phyloP scores from a whole-genome alignment of 1,139 yeast genomes.

The Spathaspora sp. region DNA sequence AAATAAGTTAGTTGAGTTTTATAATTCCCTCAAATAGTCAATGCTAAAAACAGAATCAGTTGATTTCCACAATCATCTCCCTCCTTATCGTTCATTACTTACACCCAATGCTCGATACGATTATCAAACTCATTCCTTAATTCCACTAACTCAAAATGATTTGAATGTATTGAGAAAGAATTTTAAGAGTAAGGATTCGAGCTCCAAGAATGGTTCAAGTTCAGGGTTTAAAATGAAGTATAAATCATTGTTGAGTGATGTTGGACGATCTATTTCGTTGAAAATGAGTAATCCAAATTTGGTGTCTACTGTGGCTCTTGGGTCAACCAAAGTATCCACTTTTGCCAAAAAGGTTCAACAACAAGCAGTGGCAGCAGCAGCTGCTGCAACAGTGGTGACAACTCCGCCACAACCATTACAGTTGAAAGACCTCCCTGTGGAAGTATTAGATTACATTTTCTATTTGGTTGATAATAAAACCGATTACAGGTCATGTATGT shows the following conservation, averaged over 20 bases:
- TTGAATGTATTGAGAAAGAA: conserved; percentile 14
- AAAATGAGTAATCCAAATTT: conserved; percentile 20
- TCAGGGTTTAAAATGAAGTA: conserved; percentile 41
- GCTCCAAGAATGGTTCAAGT: conserved; percentile 2
- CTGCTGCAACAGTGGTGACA: conserved; percentile 3
- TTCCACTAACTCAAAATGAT: conserved; percentile 40
- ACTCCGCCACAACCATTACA: conserved; percentile 13
- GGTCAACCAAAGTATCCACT: not conserved
- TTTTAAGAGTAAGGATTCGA: conserved; percentile 10
- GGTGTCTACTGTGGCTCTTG: conserved; percentile 6
- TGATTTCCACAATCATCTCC: conserved; percentile 38
- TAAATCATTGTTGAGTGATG: conserved; percentile 42
- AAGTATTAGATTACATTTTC: conserved; percentile 35
- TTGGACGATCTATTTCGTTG: conserved; percentile 26
- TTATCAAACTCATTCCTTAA: conserved; percentile 39
- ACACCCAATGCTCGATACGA: conserved; percentile 45
- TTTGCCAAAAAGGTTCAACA: conserved; percentile 1
- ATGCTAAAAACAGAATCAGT: conserved; percentile 11
- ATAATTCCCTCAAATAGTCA: not conserved
- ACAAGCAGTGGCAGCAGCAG: conserved; percentile 6
- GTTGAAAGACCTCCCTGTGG: conserved; percentile 31
- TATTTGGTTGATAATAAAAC: conserved; percentile 25
- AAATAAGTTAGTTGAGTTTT: not conserved
- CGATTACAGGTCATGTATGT: conserved; percentile 40
- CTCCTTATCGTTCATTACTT: conserved; percentile 45